Evolutionary conservation across 2,329 filamentous ascomycete species (phyloP), one percentile per base, ranked within the genome.

Genomic region (Scortechinia acanthostroma): DNA sequence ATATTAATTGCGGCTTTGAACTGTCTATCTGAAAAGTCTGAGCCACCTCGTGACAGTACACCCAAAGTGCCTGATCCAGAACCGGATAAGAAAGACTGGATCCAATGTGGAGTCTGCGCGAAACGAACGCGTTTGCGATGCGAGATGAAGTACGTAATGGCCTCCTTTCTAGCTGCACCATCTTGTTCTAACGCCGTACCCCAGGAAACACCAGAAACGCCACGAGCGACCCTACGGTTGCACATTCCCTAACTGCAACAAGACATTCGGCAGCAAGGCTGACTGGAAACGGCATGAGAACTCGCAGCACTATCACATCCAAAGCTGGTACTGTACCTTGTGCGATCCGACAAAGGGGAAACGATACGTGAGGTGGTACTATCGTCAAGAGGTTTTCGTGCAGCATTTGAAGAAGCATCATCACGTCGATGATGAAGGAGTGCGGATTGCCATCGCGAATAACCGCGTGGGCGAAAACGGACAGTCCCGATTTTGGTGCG

Each of bases 251-350:
- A 60, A 64, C 45, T 83, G 80, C 53, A 59, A 65, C 47, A 77
- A 77, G 48, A 61, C 59, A 1, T 82, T 83, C 51, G 79, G 79
- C 21, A 77, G 74, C 51, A 81, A 82, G 53, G 76, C 73, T 20
- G 79, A 83, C 56, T 83, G 79, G 79, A 82, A 81, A 52, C 70
- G 79, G 3, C 80, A 84, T 50, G 80, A 83, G 51, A 73, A 70
- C 46, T 68, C 68, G 3, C 74, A 79, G 52, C 78, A 83, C 52
- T 73, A 69, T 45, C 70, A 77, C 43, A 55, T 63, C 6, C 70
- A 77, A 51, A 65, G 66, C 46, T 83, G 73, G 66, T 70, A 71
- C 22, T 83, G 79, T 52, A 60, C 60, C 3, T 50, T 62, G 25
- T 40, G 10, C 10, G 17, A 40, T 10, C 14, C 35, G 20, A 19